Base-by-base conservation (phyloP, 495 filamentous ascomycete genomes). In the Annulohypoxylon nitens region DNA sequence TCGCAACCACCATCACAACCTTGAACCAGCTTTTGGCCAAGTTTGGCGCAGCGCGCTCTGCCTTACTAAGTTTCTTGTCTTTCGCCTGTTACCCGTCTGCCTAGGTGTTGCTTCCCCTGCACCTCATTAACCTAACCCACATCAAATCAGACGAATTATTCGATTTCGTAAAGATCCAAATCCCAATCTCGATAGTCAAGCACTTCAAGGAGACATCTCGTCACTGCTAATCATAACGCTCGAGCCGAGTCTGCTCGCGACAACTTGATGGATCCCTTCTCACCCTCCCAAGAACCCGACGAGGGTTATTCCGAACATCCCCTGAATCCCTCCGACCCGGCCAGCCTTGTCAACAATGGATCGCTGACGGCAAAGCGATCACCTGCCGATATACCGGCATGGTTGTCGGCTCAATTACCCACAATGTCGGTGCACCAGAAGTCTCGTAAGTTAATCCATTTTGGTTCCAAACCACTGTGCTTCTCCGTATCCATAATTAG, bases 281-380 rank as follows among this genome's bases (percentile, higher is more conserved):
- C 77, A 14, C 72, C 76, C 45, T 43, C 75, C 25, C 80, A 82
- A 54, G 82, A 84, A 69, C 86, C 84, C 54, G 87, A 89, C 80
- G 87, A 89, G 77, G 87, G 87, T 72, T 89, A 89, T 75, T 88
- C 86, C 37, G 87, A 89, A 75, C 84, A 86, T 75, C 87, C 87
- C 59, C 79, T 89, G 68, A 86, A 80, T 67, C 79, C 80, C 23
- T 79, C 80, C 48, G 71, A 80, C 34, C 69, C 81, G 20, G 51
- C 68, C 50, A 64, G 43, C 57, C 71, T 73, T 51, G 53, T 60
- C 11, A 77, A 70, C 47, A 74, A 71, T 71, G 60, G 71, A 26
- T 70, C 72, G 9, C 60, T 77, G 61, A 60, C 68, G 50, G 71
- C 70, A 30, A 64, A 72, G 55, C 67, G 71, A 65, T 78, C 77